Evolutionary conservation across 164 flowering plant genomes (phyloP).

Genomic region (Liquidambar formosana): DNA sequence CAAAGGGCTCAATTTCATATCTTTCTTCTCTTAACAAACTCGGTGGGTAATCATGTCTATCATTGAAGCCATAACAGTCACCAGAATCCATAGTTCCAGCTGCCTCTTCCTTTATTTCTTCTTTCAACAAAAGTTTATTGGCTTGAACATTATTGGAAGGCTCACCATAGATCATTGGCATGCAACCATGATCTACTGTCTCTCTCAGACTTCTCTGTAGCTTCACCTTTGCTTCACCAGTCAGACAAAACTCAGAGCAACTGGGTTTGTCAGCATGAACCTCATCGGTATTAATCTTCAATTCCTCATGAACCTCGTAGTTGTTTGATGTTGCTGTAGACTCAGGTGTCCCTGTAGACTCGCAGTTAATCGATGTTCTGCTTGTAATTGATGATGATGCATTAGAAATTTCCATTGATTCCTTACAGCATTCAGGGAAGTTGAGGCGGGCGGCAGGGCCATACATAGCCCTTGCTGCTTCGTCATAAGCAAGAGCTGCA

Average conservation of each 20-base stretch:
- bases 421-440: constrained; percentile 9
- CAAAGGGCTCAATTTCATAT: neutral
- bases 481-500: constrained; percentile 37
- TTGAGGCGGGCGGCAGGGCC: constrained; percentile 22
- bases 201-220: neutral
- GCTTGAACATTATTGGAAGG: no score
- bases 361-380: no score
- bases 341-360: no score
- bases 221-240: neutral
- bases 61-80: neutral
- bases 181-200: neutral
- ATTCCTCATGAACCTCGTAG: no score
- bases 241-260: neutral
- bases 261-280: no score
- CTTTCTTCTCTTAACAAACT: neutral
- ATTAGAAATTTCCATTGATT: neutral
- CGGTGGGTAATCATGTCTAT: neutral
- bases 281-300: no score
- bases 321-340: no score
- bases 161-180: no score
- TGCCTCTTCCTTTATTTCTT: neutral
- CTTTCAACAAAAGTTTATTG: no score
- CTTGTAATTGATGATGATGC: neutral
- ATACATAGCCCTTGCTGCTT: constrained; percentile 13
- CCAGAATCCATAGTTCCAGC: neutral